These are phyloP conservation scores for Diaporthe citri DNA, from an alignment of 2,329 filamentous ascomycete species.

Conservation along the genomic window DNA sequence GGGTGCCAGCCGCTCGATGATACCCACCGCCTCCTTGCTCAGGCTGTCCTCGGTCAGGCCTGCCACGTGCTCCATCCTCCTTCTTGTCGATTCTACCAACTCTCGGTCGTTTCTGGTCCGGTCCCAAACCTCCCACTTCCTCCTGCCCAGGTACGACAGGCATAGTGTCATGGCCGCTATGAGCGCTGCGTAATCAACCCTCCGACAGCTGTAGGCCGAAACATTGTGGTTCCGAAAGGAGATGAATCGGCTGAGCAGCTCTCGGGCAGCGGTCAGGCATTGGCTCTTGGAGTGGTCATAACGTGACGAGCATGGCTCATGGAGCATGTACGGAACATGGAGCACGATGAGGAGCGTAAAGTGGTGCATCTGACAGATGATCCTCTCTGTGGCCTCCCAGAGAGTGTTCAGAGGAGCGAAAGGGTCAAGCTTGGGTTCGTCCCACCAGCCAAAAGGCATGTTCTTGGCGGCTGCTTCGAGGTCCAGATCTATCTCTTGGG, in stretches of 20 bases:
- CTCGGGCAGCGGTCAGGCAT: constrained; percentile 63
- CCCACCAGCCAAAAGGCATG: constrained; percentile 64
- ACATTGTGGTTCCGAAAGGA: constrained; percentile 57
- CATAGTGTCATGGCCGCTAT: constrained; percentile 65
- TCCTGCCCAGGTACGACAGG: constrained; percentile 61
- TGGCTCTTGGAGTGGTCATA: constrained; percentile 63
- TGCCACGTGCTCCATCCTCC: constrained; percentile 55
- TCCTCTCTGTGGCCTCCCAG: constrained; percentile 49
- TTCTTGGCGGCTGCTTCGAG: constrained; percentile 57
- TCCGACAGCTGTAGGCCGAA: constrained; percentile 58
- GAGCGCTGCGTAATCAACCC: constrained; percentile 65
- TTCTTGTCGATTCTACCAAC: constrained; percentile 52
- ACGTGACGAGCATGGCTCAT: constrained; percentile 51
- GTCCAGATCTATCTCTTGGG: constrained; percentile 60
- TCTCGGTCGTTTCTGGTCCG: constrained; percentile 50
- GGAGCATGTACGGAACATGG: constrained; percentile 68
- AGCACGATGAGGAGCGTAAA: constrained; percentile 64
- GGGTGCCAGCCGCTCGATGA: constrained; percentile 58
- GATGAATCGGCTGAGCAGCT: constrained; percentile 62
- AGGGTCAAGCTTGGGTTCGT: constrained; percentile 48
- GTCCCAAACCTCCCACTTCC: constrained; percentile 35
- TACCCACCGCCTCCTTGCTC: constrained; percentile 56
- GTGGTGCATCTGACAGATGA: constrained; percentile 64
- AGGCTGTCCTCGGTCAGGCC: constrained; percentile 56
- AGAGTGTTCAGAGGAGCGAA: constrained; percentile 42